phyloP scores from a whole-genome alignment of 2,329 filamentous ascomycete species.

The Fonsecaea pedrosoi region DNA sequence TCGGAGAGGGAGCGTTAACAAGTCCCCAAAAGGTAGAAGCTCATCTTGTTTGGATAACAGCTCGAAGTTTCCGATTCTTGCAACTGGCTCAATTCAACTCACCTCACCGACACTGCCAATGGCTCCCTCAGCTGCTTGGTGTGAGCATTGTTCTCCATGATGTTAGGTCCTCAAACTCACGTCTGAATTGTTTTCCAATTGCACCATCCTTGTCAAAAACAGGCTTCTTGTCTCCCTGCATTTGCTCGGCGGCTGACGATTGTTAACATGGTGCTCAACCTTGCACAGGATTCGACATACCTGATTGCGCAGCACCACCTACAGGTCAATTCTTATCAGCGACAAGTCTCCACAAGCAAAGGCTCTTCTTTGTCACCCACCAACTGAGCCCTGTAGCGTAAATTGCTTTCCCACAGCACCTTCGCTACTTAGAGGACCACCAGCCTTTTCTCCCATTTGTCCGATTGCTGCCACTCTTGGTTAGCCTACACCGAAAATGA shows the following conservation, averaged over 20 bases:
- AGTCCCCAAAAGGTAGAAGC: neutral
- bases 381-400: conserved; percentile 27
- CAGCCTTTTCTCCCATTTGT: conserved; percentile 16
- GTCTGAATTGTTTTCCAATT: conserved; percentile 32
- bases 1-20: conserved; percentile 34
- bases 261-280: neutral
- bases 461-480: conserved; percentile 45
- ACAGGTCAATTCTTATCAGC: conserved; percentile 29
- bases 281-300: neutral
- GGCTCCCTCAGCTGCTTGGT: conserved; percentile 43
- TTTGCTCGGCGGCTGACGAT: conserved; percentile 29
- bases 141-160: neutral
- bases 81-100: neutral
- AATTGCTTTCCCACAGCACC: conserved; percentile 34
- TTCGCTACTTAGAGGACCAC: conserved; percentile 29
- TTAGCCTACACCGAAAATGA: conserved; percentile 42
- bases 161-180: conserved; percentile 5
- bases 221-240: conserved; percentile 34
- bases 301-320: conserved; percentile 31
- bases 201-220: conserved; percentile 35
- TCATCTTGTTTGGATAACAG: no score
- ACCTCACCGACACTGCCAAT: conserved; percentile 45
- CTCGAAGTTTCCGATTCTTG: neutral
- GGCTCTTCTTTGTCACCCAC: conserved; percentile 2
- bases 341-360: conserved; percentile 35